These are phyloP conservation scores for Pseudogymnoascus sp. DNA, from an alignment of 2,329 filamentous ascomycete genomes.

Conservation along the genomic window DNA sequence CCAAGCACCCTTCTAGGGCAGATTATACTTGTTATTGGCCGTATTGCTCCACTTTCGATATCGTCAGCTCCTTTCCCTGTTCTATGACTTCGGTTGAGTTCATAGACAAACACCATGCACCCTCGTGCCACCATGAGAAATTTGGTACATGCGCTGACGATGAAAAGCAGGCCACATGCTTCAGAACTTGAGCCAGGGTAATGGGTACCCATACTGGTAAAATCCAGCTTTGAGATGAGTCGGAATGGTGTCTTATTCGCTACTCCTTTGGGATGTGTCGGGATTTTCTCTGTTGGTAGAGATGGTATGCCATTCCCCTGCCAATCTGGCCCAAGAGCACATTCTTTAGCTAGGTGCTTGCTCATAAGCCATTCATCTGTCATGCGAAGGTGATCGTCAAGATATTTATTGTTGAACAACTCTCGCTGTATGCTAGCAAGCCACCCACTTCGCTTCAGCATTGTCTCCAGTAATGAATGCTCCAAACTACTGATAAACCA, in stretches of 20 bases:
- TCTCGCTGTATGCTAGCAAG: conserved; percentile 35
- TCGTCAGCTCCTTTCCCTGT: background rate
- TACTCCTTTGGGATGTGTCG: background rate
- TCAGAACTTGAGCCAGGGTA: conserved; percentile 19
- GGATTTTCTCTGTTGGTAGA: background rate
- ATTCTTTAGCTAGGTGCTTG: conserved; percentile 37
- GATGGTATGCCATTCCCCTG: conserved; percentile 23
- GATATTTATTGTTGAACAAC: conserved; percentile 19
- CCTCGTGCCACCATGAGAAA: conserved; percentile 50
- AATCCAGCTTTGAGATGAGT: conserved; percentile 31
- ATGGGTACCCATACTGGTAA: conserved; percentile 29
- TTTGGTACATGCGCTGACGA: conserved; percentile 48
- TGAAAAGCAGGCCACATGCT: conserved; percentile 23
- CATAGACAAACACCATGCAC: conserved; percentile 50
- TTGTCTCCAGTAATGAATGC: conserved; percentile 39
- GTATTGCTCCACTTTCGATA: conserved; percentile 25
- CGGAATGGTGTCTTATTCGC: conserved; percentile 25
- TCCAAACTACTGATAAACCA: conserved; percentile 56
- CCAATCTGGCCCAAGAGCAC: conserved; percentile 29
- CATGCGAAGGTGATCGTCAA: conserved; percentile 13
- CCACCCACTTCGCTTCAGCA: conserved; percentile 52
- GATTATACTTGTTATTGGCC: conserved; percentile 44
- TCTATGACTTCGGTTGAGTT: conserved; percentile 23
- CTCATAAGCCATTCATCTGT: conserved; percentile 32
- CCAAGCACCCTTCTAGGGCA: conserved; percentile 52